phyloP scores from a whole-genome alignment of 768 basidiomycete genomes.

The Lactarius sp. region DNA sequence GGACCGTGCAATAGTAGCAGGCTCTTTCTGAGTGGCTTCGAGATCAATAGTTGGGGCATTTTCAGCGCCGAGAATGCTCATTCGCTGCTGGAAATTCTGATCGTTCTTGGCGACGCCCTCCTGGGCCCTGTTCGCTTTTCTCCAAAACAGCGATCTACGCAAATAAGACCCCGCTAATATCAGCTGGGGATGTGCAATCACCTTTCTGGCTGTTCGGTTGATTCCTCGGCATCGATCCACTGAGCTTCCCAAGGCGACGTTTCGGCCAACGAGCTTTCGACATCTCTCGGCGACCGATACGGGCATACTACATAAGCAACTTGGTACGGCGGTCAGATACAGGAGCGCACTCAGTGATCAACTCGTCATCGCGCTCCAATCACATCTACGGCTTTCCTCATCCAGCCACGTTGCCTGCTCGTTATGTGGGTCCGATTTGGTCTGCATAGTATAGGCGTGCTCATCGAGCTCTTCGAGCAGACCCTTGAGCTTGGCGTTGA shows the following conservation, averaged over 20 bases:
- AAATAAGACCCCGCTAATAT: not conserved
- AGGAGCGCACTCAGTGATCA: constrained; percentile 65
- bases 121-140: constrained; percentile 16
- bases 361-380: constrained; percentile 78
- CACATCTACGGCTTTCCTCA: constrained; percentile 66
- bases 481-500: constrained; percentile 57
- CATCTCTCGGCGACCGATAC: constrained; percentile 76
- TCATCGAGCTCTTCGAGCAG: constrained; percentile 65
- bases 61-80: no score
- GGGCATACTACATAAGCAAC: constrained; percentile 57
- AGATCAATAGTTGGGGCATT: no score
- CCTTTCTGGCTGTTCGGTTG: constrained; percentile 23
- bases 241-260: constrained; percentile 28
- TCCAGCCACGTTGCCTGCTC: constrained; percentile 66
- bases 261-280: constrained; percentile 42
- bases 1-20: no score
- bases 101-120: constrained; percentile 18
- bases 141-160: constrained; percentile 24
- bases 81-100: no score
- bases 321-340: not conserved
- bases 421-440: constrained; percentile 69
- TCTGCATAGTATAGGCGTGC: constrained; percentile 56
- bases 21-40: no score
- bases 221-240: not conserved
- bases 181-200: not conserved